These are phyloP conservation scores for Coleophoma eucalyptorum DNA, from an alignment of 2,329 filamentous ascomycete species.

Conservation along the genomic window DNA sequence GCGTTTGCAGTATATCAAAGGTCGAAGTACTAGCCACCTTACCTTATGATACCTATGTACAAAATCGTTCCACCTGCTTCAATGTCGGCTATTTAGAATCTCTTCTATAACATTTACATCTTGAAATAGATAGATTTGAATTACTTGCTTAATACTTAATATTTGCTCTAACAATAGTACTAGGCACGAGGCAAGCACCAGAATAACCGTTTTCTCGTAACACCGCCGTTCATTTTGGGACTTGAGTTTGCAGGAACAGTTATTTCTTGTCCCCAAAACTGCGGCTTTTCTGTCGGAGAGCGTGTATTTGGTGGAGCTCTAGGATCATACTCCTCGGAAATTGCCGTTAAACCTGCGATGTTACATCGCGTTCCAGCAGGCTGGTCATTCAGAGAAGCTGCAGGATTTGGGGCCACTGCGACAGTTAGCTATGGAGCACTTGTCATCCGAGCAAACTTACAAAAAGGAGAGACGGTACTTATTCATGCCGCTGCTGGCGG, in stretches of 20 bases:
- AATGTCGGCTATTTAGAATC: too few relatives aligned
- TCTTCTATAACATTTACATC: too few relatives aligned
- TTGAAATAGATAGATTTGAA: background rate
- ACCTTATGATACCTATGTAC: too few relatives aligned
- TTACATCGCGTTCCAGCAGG: slow-evolving; percentile 40
- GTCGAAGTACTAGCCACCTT: too few relatives aligned
- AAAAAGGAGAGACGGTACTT: slow-evolving; percentile 44
- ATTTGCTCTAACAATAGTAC: background rate
- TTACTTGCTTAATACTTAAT: background rate
- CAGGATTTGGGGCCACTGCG: slow-evolving; percentile 48
- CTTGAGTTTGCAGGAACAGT: slow-evolving; percentile 58
- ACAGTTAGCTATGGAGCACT: slow-evolving; percentile 51
- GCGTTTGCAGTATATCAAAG: too few relatives aligned
- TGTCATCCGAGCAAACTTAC: slow-evolving; percentile 34
- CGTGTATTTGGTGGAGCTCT: slow-evolving; percentile 48
- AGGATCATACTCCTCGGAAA: slow-evolving; percentile 49
- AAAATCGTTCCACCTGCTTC: too few relatives aligned
- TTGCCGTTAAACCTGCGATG: slow-evolving; percentile 33
- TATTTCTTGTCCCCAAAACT: slow-evolving; percentile 29
- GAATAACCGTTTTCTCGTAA: slow-evolving; percentile 51
- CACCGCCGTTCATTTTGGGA: slow-evolving; percentile 54
- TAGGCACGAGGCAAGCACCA: slow-evolving; percentile 53
- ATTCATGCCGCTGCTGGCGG: slow-evolving; percentile 53
- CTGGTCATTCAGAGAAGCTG: slow-evolving; percentile 44
- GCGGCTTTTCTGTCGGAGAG: slow-evolving; percentile 39